Base-by-base conservation (phyloP, 2,329 filamentous ascomycete species). In the Claviceps sp. region DNA sequence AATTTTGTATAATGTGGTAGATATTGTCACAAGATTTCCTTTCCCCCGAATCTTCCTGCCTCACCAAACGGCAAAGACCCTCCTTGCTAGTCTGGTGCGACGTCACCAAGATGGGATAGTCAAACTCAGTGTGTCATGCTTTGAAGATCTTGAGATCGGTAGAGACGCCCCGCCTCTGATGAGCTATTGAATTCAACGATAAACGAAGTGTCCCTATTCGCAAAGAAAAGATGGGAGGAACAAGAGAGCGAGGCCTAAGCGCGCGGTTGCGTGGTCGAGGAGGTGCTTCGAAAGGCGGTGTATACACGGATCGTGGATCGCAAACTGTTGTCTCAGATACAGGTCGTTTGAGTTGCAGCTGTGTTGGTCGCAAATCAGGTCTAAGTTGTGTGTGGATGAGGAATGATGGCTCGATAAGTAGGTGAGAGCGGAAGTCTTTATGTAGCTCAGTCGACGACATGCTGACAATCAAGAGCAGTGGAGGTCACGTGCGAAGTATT, bases 1-100 rank as follows among this genome's bases (percentile, higher is more conserved):
- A 49, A 51, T 36, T 43, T 38, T 38, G 44, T 47, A 36, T 51
- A 53, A 51, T 30, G 38, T 44, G 44, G 45, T 53, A 53, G 30
- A 53, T 48, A 38, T 51, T 53, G 49, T 38, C 22, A 42, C 42
- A 49, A 48, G 20, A 51, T 9, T 14, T 48, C 24, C 42, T 45
- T 45, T n/a, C 42, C 49, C 49, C 49, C 4, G 37, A 41, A 14
- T 16, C 45, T 34, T n/a, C 34, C 49, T 36, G 46, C 20, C 45
- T 36, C 24, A 26, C 18, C 44, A 41, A 34, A 51, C n/a, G 47
- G 34, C 41, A 46, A 51, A 46, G 34, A 46, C 18, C 40, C 45
- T 48, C 46, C 52, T 51, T 26, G 40, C 49, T 47, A 44, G 48
- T 22, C 49, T 36, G 49, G 14, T 20, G 52, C 49, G 41, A 47